These are phyloP conservation scores for Uncinocarpus reesii DNA, from an alignment of 2,329 filamentous ascomycete species.

Conservation along the genomic window DNA sequence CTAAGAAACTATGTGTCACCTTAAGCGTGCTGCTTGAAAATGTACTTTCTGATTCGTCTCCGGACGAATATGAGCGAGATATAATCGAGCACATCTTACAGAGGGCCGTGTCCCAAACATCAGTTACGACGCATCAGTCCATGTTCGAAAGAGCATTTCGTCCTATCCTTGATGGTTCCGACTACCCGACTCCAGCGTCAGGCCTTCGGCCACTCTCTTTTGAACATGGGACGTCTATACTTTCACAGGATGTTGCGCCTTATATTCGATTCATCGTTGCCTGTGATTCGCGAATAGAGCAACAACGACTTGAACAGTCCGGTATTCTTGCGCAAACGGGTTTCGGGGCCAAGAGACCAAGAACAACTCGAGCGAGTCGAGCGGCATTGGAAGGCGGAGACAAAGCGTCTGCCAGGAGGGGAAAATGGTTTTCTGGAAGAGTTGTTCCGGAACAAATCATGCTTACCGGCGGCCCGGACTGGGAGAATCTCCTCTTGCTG, in stretches of 20 bases:
- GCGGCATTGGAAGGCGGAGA: conserved; percentile 67
- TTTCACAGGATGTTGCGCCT: conserved; percentile 71
- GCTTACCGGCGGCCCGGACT: conserved; percentile 47
- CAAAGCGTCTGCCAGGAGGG: conserved; percentile 55
- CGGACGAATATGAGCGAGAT: conserved; percentile 20
- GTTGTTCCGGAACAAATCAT: conserved; percentile 54
- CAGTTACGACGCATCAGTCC: conserved; percentile 24
- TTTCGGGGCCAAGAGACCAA: conserved; percentile 45
- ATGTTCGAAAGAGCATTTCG: conserved; percentile 44
- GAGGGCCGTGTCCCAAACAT: conserved; percentile 17
- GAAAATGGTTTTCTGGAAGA: conserved; percentile 58
- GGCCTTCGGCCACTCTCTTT: conserved; percentile 54
- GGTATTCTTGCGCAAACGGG: conserved; percentile 53
- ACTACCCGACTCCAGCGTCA: conserved; percentile 25
- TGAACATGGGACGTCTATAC: conserved; percentile 56
- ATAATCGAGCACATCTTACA: conserved; percentile 26
- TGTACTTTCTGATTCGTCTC: conserved; percentile 16
- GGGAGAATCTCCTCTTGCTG: conserved; percentile 31
- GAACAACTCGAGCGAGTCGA: conserved; percentile 63
- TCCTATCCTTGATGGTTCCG: conserved; percentile 38
- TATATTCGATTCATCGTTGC: conserved; percentile 79
- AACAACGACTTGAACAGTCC: conserved; percentile 54
- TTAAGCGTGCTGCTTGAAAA: conserved; percentile 24
- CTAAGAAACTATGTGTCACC: conserved; percentile 28
- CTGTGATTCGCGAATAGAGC: conserved; percentile 61